Conservation (phyloP, 257 asterid species). For the Cruciata laevipes region DNA sequence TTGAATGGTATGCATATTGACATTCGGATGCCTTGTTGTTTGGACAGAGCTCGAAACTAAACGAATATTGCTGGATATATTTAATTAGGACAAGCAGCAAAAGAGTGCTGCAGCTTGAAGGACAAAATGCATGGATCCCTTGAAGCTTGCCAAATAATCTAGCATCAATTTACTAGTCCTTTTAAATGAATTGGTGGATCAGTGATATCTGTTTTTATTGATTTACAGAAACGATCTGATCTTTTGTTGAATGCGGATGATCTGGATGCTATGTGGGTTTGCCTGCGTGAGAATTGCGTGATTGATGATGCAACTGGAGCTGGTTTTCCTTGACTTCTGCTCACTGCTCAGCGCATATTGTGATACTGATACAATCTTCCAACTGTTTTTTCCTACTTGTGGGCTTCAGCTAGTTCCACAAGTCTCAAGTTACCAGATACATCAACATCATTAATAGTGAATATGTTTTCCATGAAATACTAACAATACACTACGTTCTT, state of each 20-base stretch:
- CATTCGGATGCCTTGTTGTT: neutral
- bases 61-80: slow-evolving; percentile 82
- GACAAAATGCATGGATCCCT: neutral
- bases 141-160: neutral
- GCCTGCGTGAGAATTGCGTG: slow-evolving; percentile 94
- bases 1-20: neutral
- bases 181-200: neutral
- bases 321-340: slow-evolving; percentile 98
- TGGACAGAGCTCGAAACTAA: slow-evolving; percentile 89
- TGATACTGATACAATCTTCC: slow-evolving; percentile 60
- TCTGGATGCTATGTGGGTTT: slow-evolving; percentile 99
- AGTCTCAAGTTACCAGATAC: slow-evolving; percentile 62
- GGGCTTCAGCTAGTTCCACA: slow-evolving; percentile 41
- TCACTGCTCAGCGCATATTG: slow-evolving; percentile 94
- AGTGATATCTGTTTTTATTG: neutral
- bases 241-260: slow-evolving; percentile 97
- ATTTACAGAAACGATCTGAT: slow-evolving; percentile 90
- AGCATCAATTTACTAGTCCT: neutral
- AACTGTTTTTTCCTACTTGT: slow-evolving; percentile 65
- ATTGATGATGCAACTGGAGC: slow-evolving; percentile 99
- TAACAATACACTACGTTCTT: neutral
- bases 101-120: slow-evolving; percentile 68
- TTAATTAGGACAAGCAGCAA: slow-evolving; percentile 92
- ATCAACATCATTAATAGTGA: slow-evolving; percentile 12
- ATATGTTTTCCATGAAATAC: neutral